phyloP scores from a whole-genome alignment of 225 moss, liverwort and hornwort genomes.

The Rhytidiadelphus loreus region DNA sequence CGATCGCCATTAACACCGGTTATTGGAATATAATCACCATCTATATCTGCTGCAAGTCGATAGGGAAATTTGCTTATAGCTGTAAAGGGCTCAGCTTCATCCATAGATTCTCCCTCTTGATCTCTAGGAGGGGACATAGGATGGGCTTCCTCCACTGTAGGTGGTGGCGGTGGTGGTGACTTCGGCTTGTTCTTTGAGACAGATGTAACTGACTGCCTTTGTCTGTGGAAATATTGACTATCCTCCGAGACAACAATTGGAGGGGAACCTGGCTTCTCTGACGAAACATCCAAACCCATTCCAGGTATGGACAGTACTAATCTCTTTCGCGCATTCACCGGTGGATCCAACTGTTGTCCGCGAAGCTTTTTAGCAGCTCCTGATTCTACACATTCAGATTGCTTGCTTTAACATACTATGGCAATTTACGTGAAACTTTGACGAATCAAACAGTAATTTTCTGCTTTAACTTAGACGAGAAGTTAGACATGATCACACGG shows the following conservation, averaged over 20 bases:
- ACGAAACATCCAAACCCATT: neutral
- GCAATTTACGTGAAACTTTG: neutral
- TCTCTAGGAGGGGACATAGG: slow-evolving; percentile 22
- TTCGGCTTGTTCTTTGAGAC: neutral
- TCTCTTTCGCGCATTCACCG: neutral
- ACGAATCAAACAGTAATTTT: neutral
- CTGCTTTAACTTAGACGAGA: neutral
- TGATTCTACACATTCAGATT: neutral
- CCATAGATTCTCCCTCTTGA: slow-evolving; percentile 21
- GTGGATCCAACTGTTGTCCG: neutral
- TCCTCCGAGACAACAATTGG: neutral
- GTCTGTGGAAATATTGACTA: neutral
- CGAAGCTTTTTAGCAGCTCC: slow-evolving; percentile 1
- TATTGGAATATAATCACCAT: slow-evolving; percentile 40
- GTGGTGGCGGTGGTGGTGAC: neutral
- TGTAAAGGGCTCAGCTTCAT: slow-evolving; percentile 12
- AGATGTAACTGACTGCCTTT: neutral
- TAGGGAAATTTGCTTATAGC: slow-evolving; percentile 24
- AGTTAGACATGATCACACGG: neutral
- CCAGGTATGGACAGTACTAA: slow-evolving; percentile 12
- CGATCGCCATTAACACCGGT: slow-evolving; percentile 48
- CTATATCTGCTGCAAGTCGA: slow-evolving; percentile 44
- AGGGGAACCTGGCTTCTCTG: neutral
- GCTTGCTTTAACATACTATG: neutral
- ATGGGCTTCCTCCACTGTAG: slow-evolving; percentile 14